Evolutionary conservation across 495 filamentous ascomycete genomes (phyloP).

Genomic region (Penicillium paxilli): DNA sequence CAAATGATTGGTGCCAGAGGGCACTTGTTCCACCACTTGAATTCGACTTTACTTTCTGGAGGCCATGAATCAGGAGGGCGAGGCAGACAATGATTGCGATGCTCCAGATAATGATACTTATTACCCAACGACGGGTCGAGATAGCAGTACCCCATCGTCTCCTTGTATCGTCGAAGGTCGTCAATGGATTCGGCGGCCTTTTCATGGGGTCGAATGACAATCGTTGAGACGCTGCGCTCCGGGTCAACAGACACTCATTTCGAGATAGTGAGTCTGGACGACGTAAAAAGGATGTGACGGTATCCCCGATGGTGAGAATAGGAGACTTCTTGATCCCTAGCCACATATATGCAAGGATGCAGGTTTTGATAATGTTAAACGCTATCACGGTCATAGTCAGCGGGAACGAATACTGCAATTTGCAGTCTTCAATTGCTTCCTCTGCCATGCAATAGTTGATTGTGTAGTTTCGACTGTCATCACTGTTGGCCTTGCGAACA

Average conservation of each 20-base stretch:
- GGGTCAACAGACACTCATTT: background rate
- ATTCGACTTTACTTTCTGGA: background rate
- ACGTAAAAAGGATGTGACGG: constrained; percentile 48
- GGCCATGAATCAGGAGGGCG: no score
- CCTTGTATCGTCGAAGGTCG: background rate
- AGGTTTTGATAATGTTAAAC: background rate
- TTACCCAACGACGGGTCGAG: background rate
- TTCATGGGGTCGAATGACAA: background rate
- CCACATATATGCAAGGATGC: constrained; percentile 6
- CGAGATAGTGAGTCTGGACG: constrained; percentile 29
- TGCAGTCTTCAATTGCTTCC: background rate
- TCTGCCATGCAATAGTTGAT: background rate
- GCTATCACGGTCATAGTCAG: background rate
- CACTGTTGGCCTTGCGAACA: no score
- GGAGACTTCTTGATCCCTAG: background rate
- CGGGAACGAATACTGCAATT: background rate
- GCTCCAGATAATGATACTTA: background rate
- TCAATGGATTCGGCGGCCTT: background rate
- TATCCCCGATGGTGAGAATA: constrained; percentile 49
- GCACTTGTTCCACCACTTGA: background rate
- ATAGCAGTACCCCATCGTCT: constrained; percentile 1
- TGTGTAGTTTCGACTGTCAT: no score
- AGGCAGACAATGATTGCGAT: background rate
- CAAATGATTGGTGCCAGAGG: background rate
- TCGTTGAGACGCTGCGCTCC: background rate